Evolutionary conservation across 108 stramenopile genomes (phyloP), one percentile per base, ranked within the genome.

Genomic region (Nitzschia palea): DNA sequence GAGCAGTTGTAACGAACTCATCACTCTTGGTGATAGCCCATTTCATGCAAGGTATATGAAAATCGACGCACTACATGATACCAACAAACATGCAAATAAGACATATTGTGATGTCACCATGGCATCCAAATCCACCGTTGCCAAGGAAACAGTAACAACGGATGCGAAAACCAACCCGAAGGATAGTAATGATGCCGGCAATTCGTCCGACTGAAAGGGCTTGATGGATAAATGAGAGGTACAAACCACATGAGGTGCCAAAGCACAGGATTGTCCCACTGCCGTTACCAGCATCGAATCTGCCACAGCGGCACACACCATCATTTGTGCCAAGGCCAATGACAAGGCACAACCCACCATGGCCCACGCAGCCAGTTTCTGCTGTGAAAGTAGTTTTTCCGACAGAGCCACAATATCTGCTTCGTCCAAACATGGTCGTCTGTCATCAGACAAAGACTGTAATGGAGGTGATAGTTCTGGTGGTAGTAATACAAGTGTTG

Each of bases 291-390:
- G 1, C 59, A 60, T 60, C 20, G 37, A 23, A 23, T 60, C 59
- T 1, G 37, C 59, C 40, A 60, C 43, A 25, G 59, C 59, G 1
- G 59, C 59, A 60, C 59, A 60, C 15, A 60, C 2, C 59, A 60
- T 60, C 59, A 60, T 60, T 42, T 60, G 59, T 1, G 59, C 59
- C 36, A 60, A 42, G 9, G 59, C 59, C 59, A 60, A 40, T 26
- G 59, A 31, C n/a, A 60, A 25, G n/a, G 59, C 59, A 42, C 59
- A 60, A 2, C 37, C 59, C 22, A 60, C 40, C 59, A 60, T 60
- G 5, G 22, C 37, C 36, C 27, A 42, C 12, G 20, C 20, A 0
- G 59, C 36, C 17, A 43, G 18, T 60, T 5, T 4, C 28, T 56
- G 12, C 2, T 2, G 59, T 2, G 12, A 8, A 2, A 60, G 43